Evolutionary conservation across 345 rosid genomes (phyloP).

Genomic region (Gossypium thurberi): DNA sequence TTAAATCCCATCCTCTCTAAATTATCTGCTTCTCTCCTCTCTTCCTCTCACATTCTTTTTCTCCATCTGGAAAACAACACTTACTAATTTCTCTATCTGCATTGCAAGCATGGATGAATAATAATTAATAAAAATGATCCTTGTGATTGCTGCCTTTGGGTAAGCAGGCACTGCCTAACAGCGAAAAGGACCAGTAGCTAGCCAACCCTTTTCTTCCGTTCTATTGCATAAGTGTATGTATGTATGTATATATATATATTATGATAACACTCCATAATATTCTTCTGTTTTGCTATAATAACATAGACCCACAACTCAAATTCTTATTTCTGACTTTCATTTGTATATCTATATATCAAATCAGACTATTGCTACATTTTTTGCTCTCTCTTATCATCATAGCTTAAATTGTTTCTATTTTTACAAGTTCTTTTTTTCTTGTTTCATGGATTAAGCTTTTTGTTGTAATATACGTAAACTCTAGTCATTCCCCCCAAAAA

Average conservation of each 20-base stretch:
- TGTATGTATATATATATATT: background rate
- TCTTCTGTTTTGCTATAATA: conserved; percentile 15
- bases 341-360: background rate
- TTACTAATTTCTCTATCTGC: conserved; percentile 1
- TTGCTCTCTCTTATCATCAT: background rate
- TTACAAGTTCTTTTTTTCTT: background rate
- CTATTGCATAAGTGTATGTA: background rate
- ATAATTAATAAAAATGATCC: conserved; percentile 2
- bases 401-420: background rate
- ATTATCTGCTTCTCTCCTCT: background rate
- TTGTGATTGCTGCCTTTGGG: conserved; percentile 24
- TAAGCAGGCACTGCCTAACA: background rate
- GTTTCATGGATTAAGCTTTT: background rate
- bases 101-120: background rate
- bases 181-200: conserved; percentile 6
- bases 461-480: background rate
- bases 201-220: conserved; percentile 1
- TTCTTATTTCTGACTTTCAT: conserved; percentile 15
- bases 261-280: background rate
- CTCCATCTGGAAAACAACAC: conserved; percentile 19
- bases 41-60: background rate
- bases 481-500: background rate
- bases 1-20: background rate
- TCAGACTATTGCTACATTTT: background rate
- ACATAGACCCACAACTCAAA: conserved; percentile 27